These are phyloP conservation scores for Salix udensis DNA, from an alignment of 345 rosid genomes.

Conservation along the genomic window DNA sequence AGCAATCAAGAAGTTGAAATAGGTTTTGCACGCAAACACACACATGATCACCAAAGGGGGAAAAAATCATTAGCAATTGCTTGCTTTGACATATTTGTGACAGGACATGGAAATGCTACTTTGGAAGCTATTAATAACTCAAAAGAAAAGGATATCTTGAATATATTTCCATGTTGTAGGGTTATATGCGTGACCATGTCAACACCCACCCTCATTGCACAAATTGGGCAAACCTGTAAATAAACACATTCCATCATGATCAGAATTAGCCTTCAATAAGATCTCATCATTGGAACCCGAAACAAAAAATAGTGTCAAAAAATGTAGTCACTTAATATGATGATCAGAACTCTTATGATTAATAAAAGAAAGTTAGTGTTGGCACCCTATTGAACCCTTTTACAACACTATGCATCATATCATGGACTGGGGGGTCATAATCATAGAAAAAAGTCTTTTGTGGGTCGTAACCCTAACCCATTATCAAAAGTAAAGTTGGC, in stretches of 20 bases:
- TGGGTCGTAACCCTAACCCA: not conserved
- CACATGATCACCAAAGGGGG: not conserved
- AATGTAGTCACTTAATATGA: not conserved
- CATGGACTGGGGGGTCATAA: not conserved
- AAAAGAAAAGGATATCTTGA: conserved; percentile 75
- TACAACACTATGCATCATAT: not conserved
- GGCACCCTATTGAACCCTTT: not conserved
- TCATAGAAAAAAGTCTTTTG: not conserved
- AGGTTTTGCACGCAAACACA: not conserved
- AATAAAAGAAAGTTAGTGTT: not conserved
- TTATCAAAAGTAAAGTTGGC: not conserved
- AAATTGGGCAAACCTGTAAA: conserved; percentile 89
- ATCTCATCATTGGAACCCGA: not conserved
- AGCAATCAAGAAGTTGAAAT: not conserved
- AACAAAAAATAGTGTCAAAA: conserved; percentile 6
- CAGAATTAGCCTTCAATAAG: conserved; percentile 6
- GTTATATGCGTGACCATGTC: conserved; percentile 99
- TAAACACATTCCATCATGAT: conserved; percentile 5
- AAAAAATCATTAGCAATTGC: no score
- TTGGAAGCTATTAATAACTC: not conserved
- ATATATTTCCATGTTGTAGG: conserved; percentile 77
- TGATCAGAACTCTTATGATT: not conserved
- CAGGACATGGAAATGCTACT: conserved; percentile 3
- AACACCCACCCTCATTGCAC: conserved; percentile 77
- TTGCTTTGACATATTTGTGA: conserved; percentile 1